Percentiles rank a stretch among this genome's conserved stretches.
These are phyloP conservation scores for Durotheca rogersii DNA, from an alignment of 495 filamentous ascomycete genomes.

Conservation along the genomic window DNA sequence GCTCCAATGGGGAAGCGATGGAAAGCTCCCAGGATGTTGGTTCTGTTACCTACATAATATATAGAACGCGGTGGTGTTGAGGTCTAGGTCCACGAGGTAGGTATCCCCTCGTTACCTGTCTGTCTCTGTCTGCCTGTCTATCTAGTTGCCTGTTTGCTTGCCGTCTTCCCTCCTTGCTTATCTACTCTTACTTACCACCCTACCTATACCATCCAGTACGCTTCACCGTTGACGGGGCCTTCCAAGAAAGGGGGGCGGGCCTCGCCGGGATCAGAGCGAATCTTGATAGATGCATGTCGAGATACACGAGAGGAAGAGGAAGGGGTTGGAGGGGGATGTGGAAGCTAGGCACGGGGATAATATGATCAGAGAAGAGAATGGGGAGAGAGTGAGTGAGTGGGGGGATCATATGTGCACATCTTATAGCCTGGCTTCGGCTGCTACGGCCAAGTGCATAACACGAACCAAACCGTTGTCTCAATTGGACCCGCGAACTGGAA, in stretches of 20 bases:
- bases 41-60: too few species aligned
- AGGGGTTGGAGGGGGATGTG: too few species aligned
- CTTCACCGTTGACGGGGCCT: too few species aligned
- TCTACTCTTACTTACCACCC: conserved; percentile 5
- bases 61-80: too few species aligned
- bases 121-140: conserved; percentile 7
- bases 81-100: too few species aligned
- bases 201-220: too few species aligned
- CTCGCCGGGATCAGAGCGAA: conserved; percentile 22
- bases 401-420: conserved; percentile 36
- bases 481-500: conserved; percentile 26
- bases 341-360: conserved; percentile 9
- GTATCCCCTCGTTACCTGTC: conserved; percentile 10
- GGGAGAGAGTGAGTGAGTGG: conserved; percentile 5
- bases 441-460: conserved; percentile 38
- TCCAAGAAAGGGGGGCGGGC: conserved; percentile 26
- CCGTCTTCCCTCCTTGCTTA: not conserved
- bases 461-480: conserved; percentile 33
- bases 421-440: conserved; percentile 36
- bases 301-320: conserved; percentile 17
- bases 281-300: conserved; percentile 28
- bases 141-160: conserved; percentile 2
- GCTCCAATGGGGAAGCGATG: not conserved
- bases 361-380: too few species aligned
- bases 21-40: not conserved